phyloP scores from a whole-genome alignment of 2,329 filamentous ascomycete species.

The Fusarium concolor region DNA sequence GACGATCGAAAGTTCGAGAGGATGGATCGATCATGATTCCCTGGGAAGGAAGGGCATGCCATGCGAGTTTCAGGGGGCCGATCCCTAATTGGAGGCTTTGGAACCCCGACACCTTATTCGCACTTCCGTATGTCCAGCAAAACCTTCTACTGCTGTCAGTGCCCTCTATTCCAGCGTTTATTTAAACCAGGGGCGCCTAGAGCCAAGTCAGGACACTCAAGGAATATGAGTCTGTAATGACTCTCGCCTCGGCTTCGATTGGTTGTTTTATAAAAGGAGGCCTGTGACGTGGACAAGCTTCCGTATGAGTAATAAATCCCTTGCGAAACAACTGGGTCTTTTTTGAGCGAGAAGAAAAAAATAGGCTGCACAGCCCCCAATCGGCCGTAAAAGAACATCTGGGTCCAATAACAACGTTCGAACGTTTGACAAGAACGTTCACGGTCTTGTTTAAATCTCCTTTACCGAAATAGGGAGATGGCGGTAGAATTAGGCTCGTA shows the following conservation, averaged over 20 bases:
- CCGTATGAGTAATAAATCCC: slow-evolving; percentile 30
- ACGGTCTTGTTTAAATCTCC: slow-evolving; percentile 4
- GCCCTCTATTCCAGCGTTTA: neutral
- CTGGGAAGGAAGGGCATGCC: slow-evolving; percentile 4
- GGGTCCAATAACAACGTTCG: slow-evolving; percentile 26
- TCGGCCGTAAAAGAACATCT: slow-evolving; percentile 11
- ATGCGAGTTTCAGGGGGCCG: slow-evolving; percentile 40
- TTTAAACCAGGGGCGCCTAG: slow-evolving; percentile 15
- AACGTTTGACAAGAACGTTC: neutral
- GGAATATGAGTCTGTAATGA: slow-evolving; percentile 30
- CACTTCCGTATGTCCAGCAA: slow-evolving; percentile 6
- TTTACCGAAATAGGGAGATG: slow-evolving; percentile 7
- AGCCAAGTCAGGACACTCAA: neutral
- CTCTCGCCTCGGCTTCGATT: slow-evolving; percentile 36
- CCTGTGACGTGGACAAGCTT: slow-evolving; percentile 42
- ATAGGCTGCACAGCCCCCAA: slow-evolving; percentile 35
- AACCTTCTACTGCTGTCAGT: neutral
- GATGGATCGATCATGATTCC: slow-evolving; percentile 14
- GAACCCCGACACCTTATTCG: slow-evolving; percentile 24
- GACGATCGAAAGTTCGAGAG: slow-evolving; percentile 31
- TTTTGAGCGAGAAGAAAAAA: slow-evolving; percentile 8
- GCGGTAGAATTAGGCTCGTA: slow-evolving; percentile 37
- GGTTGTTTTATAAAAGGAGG: slow-evolving; percentile 34
- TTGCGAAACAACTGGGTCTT: slow-evolving; percentile 35
- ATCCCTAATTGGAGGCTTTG: slow-evolving; percentile 13